A percentile compares a stretch with the other conserved stretches of the same genome.
phyloP scores from a whole-genome alignment of 305 asterid genomes.

The Stenogyne calaminthoides region DNA sequence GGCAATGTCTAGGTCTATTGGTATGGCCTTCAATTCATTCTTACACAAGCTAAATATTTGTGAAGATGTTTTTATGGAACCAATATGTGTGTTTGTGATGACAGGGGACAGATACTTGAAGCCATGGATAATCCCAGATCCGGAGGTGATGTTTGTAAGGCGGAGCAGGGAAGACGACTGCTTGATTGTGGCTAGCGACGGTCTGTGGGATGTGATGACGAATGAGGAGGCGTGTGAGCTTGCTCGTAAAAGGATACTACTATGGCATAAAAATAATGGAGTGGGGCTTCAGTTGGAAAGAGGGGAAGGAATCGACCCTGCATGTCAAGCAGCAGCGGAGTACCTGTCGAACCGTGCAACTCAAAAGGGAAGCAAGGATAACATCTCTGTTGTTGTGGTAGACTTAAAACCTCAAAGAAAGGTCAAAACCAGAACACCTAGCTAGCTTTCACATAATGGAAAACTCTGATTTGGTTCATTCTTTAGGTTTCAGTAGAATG shows the following conservation, averaged over 20 bases:
- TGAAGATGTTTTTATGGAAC: neutral
- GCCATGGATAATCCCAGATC: constrained; percentile 93
- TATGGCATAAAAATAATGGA: constrained; percentile 80
- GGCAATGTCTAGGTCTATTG: constrained; percentile 98
- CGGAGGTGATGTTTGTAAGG: constrained; percentile 79
- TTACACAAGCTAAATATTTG: neutral
- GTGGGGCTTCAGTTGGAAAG: constrained; percentile 46
- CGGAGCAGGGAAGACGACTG: constrained; percentile 81
- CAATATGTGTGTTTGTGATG: neutral
- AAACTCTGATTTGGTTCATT: neutral
- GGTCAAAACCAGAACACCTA: constrained; percentile 37
- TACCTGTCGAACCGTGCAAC: constrained; percentile 75
- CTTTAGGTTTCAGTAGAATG: constrained; percentile 36
- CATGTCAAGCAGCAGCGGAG: constrained; percentile 93
- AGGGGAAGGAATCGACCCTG: constrained; percentile 88
- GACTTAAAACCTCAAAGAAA: constrained; percentile 85
- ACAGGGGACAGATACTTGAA: constrained; percentile 93
- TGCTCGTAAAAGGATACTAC: constrained; percentile 71
- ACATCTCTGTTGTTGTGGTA: constrained; percentile 69
- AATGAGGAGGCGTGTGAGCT: constrained; percentile 89
- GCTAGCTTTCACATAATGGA: neutral
- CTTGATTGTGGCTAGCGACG: constrained; percentile 91
- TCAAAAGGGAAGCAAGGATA: constrained; percentile 95
- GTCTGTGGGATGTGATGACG: constrained; percentile 95
- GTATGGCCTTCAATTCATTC: constrained; percentile 45